Evolutionary conservation across 2,329 filamentous ascomycete genomes (phyloP).

Genomic region (Fusarium poae): DNA sequence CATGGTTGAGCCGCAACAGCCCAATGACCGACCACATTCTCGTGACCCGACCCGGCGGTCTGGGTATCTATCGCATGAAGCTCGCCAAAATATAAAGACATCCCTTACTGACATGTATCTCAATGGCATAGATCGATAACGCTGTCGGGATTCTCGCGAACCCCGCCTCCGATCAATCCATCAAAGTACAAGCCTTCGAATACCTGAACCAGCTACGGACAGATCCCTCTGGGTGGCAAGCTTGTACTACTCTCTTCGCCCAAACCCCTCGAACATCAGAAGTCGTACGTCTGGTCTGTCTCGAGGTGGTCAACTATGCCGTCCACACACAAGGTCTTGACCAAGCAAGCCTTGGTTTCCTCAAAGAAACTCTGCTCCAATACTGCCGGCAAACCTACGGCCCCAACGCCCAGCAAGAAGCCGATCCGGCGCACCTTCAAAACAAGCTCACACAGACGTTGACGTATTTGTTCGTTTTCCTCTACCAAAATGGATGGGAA

Average conservation of each 20-base stretch:
- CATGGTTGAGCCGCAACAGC: slow-evolving; percentile 41
- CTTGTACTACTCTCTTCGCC: slow-evolving; percentile 87
- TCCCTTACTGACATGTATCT: slow-evolving; percentile 32
- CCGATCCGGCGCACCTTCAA: slow-evolving; percentile 83
- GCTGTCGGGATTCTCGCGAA: slow-evolving; percentile 96
- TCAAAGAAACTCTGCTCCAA: slow-evolving; percentile 84
- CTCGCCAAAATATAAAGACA: slow-evolving; percentile 8
- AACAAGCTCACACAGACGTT: slow-evolving; percentile 98
- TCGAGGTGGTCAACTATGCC: slow-evolving; percentile 94
- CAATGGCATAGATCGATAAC: slow-evolving; percentile 79
- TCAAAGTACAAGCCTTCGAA: slow-evolving; percentile 86
- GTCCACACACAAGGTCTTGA: slow-evolving; percentile 85
- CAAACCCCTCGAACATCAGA: slow-evolving; percentile 81
- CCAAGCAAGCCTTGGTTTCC: slow-evolving; percentile 75
- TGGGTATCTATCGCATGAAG: slow-evolving; percentile 27
- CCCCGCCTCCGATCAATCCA: slow-evolving; percentile 77
- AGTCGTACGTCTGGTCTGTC: slow-evolving; percentile 86
- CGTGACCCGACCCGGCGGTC: slow-evolving; percentile 28
- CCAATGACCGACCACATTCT: slow-evolving; percentile 35
- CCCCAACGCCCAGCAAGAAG: slow-evolving; percentile 65
- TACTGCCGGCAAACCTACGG: slow-evolving; percentile 85
- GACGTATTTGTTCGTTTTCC: slow-evolving; percentile 89
- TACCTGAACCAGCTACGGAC: slow-evolving; percentile 83
- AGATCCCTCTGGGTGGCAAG: slow-evolving; percentile 89
- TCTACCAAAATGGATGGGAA: slow-evolving; percentile 90